Percentiles rank a stretch among this genome's conserved stretches.
Evolutionary conservation across 2,329 filamentous ascomycete genomes (phyloP).

Genomic region (Neofusicoccum laricinum): DNA sequence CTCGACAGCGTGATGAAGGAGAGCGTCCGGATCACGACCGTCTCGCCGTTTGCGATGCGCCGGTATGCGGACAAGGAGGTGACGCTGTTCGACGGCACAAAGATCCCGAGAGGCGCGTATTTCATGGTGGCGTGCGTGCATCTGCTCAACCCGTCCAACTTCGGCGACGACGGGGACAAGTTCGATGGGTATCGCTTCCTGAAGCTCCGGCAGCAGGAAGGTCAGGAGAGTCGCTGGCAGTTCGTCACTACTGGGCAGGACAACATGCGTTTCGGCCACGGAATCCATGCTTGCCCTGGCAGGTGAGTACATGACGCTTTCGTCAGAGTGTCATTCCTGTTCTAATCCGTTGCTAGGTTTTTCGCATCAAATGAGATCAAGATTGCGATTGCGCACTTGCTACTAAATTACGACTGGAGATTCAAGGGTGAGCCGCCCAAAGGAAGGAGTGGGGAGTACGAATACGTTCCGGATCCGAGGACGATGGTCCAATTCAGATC

Average conservation of each 20-base stretch:
- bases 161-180: not conserved
- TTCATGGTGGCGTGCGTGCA: not conserved
- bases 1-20: slow-evolving; percentile 46
- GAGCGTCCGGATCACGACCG: not conserved
- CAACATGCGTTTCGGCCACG: not conserved
- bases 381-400: slow-evolving; percentile 12
- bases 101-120: not conserved
- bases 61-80: not conserved
- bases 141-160: slow-evolving; percentile 3
- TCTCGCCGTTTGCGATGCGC: too few relatives aligned
- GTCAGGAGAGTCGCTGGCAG: not conserved
- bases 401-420: slow-evolving; percentile 18
- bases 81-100: not conserved
- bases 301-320: too few relatives aligned
- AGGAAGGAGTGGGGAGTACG: not conserved
- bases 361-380: slow-evolving; percentile 20
- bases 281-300: not conserved
- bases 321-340: not conserved
- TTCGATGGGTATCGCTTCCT: not conserved
- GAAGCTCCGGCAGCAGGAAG: not conserved
- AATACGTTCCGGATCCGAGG: not conserved
- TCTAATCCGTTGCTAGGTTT: slow-evolving; percentile 14
- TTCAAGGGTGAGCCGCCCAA: not conserved
- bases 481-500: too few relatives aligned
- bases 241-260: not conserved